Evolutionary conservation across 306 rosid genomes (phyloP), one percentile per base, ranked within the genome.

Genomic region (Ormosia emarginata): DNA sequence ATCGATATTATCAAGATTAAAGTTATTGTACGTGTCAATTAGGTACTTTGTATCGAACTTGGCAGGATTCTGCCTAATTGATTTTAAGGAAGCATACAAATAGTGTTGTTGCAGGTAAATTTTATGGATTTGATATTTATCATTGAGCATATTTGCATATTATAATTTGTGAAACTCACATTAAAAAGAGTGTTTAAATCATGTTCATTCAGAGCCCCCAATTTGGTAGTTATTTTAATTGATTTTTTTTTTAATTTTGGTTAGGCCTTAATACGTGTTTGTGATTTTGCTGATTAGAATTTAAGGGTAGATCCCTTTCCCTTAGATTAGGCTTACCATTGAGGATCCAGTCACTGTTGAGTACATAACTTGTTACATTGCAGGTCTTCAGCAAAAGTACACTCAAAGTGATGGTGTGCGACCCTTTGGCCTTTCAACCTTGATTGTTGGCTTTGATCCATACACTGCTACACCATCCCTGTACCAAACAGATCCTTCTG

Each of bases 391-490:
- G 86, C 99, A 95, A 71, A 95, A 95, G 89, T 96, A 95, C 87
- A 95, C 99, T 10, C 99, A 95, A 65, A 96, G 99, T 82, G 99
- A 98, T 78, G 99, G 99, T 39, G 99, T 93, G 63, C 74, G 99
- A 46, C 99, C 99, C 5, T 95, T 95, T 85, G 99, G 99, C n/a
- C 97, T 93, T 64, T 95, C 99, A 3, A 95, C 98, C 37, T 84
- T 95, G 90, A 95, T 95, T 53, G 90, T 95, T 34, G 99, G 99
- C 12, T 95, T 95, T 76, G 99, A 95, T 83, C 99, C 99, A 1
- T 92, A 95, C 80, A 86, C 94, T 0, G 74, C 65, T 17, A 8
- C 91, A 8, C 99, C 99, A 0, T 78, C 98, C 24, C 83, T 95
- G 6, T 95, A 93, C 84, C 99, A 95, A 83, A 95, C 99, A 3